Evolutionary conservation across 1,284 basidiomycete genomes (phyloP).

Genomic region (Malassezia nana): DNA sequence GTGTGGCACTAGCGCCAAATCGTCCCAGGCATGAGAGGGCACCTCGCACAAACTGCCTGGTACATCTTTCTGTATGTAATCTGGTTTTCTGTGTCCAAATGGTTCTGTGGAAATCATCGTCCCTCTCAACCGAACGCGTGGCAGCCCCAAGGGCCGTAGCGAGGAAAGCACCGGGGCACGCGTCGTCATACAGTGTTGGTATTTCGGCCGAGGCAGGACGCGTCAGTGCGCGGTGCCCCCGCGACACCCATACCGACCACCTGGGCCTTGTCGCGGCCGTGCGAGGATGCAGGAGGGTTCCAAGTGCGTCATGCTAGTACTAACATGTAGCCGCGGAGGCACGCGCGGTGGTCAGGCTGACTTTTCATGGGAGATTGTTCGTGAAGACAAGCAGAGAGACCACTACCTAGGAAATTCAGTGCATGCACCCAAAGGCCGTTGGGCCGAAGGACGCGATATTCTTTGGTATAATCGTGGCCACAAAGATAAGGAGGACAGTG

Average conservation of each 20-base stretch:
- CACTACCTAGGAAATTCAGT: constrained; percentile 46
- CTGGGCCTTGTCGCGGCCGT: neutral
- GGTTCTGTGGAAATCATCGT: neutral
- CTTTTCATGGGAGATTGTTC: constrained; percentile 42
- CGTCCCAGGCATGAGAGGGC: neutral
- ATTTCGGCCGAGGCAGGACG: neutral
- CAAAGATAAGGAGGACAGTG: constrained; percentile 1
- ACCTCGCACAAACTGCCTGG: neutral
- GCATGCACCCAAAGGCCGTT: constrained; percentile 42
- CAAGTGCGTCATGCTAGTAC: neutral
- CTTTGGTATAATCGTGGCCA: constrained; percentile 46
- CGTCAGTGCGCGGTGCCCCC: neutral
- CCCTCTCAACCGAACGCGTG: neutral
- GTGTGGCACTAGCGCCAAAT: neutral
- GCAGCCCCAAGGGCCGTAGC: neutral
- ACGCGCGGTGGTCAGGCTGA: constrained; percentile 42
- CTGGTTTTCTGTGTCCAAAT: neutral
- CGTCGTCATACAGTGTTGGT: neutral
- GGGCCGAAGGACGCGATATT: constrained; percentile 44
- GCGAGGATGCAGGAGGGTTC: neutral
- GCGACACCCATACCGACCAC: neutral
- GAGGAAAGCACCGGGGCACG: neutral
- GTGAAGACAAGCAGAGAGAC: constrained; percentile 42
- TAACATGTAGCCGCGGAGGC: constrained; percentile 19
- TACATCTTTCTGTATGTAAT: neutral